Base-by-base conservation (phyloP, 2,329 filamentous ascomycete genomes). In the Phaeophleospora eucalypticola region DNA sequence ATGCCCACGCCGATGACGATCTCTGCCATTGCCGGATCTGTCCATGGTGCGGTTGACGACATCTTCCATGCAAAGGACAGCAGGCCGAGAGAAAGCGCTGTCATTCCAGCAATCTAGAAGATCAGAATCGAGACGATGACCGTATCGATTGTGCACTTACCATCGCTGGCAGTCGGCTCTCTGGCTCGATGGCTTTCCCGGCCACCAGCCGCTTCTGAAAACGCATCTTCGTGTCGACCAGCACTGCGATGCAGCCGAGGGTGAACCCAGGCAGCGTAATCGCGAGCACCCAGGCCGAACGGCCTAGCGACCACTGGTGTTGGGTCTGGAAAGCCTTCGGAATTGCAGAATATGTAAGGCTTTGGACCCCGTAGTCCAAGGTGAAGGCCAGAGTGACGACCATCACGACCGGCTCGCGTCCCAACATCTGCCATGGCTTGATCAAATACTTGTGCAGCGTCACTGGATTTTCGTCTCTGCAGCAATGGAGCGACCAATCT, bases 311-410 rank as follows among this genome's bases (percentile, higher is more conserved):
- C 51, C 51, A 53, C 3, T 14, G 20, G 7, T 48, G 32, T 17
- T 27, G 29, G 9, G 4, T 33, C 21, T 29, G 15, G 29, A 43
- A 53, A 2, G 48, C 48, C n/a, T 41, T 42, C 2, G 51, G 47
- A 2, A 53, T 43, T 2, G 46, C 48, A 3, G 48, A 51, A 19
- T 51, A 51, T 36, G 72, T 52, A 16, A 49, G 62, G 46, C 70
- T 75, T 2, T 49, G 46, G 12, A 55, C 42, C 4, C 70, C 71
- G 33, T 65, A 64, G 4, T 63, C 52, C 1, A 64, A 49, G 3
- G 50, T 51, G 42, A 61, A 56, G 34, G 64, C 64, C 6, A 60
- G 36, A 0, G 51, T 53, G 1, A 53, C 51, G 2, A 53, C 48
- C 7, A 51, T 46, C 10, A 53, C 32, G 18, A 53, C 51, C 4